phyloP scores from a whole-genome alignment of 78 protist genomes.

The Dictyostelium intermedium region DNA sequence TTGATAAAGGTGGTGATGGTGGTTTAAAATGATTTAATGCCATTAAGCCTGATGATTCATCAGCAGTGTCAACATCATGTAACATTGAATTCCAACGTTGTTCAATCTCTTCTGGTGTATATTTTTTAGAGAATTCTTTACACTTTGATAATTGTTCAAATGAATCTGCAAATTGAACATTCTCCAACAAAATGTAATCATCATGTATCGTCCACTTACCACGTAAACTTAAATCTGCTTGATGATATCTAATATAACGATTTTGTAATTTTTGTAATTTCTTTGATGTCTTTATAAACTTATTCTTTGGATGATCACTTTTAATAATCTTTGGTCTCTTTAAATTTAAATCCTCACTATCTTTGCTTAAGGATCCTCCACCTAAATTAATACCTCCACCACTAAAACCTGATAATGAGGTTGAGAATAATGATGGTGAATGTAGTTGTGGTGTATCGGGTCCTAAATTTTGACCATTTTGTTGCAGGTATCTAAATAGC shows the following conservation, averaged over 20 bases:
- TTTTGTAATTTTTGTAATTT: conserved; percentile 36
- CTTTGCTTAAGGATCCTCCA: too few relatives aligned
- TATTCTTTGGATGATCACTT: conserved; percentile 22
- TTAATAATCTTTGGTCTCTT: conserved; percentile 23
- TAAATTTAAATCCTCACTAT: not conserved
- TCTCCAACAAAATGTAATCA: conserved; percentile 6
- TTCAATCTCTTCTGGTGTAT: conserved; percentile 18
- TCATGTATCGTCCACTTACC: conserved; percentile 57
- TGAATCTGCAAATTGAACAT: not conserved
- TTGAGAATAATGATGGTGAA: not conserved
- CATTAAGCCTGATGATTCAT: conserved; percentile 21
- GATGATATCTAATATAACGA: conserved; percentile 14
- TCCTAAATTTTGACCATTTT: not conserved
- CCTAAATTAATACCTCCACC: too few relatives aligned
- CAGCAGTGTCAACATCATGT: conserved; percentile 7
- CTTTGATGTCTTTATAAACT: conserved; percentile 12
- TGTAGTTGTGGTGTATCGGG: not conserved
- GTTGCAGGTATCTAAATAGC: not conserved
- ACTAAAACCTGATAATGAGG: not conserved
- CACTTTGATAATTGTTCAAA: not conserved
- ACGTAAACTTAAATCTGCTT: conserved; percentile 16
- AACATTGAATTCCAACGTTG: conserved; percentile 35
- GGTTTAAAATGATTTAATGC: conserved; percentile 14
- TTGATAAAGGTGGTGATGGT: not conserved
- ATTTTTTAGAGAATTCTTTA: conserved; percentile 24